Evolutionary conservation across 768 basidiomycete genomes (phyloP).

Genomic region (Russula brevipes): DNA sequence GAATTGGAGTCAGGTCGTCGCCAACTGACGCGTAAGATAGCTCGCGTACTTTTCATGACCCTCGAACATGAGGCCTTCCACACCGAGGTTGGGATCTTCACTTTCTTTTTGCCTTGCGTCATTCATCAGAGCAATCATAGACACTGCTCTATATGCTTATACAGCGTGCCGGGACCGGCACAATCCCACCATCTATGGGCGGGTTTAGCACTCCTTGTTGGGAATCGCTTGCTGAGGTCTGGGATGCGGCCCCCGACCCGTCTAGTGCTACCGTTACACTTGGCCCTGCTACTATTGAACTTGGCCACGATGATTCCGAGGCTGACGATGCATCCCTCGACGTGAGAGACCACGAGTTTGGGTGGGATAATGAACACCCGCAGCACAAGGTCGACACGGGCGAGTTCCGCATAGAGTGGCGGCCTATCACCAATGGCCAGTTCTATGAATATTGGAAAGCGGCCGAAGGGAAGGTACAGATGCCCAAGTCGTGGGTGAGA

Average conservation of each 20-base stretch:
- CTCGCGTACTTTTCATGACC: slow-evolving; percentile 83
- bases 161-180: slow-evolving; percentile 72
- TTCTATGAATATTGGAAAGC: slow-evolving; percentile 62
- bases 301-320: slow-evolving; percentile 86
- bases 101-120: neutral
- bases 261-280: slow-evolving; percentile 45
- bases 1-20: slow-evolving; percentile 51
- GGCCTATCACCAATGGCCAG: slow-evolving; percentile 86
- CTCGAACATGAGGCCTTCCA: slow-evolving; percentile 90
- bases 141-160: slow-evolving; percentile 94
- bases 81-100: slow-evolving; percentile 48
- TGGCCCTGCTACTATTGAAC: slow-evolving; percentile 50
- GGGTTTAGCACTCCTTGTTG: slow-evolving; percentile 74
- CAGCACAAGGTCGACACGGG: slow-evolving; percentile 52
- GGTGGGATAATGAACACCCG: slow-evolving; percentile 95
- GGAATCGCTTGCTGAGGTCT: slow-evolving; percentile 44
- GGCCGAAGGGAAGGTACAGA: slow-evolving; percentile 41
- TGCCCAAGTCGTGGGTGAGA: slow-evolving; percentile 74
- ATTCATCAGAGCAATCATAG: slow-evolving; percentile 28
- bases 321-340: slow-evolving; percentile 45
- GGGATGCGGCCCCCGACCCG: slow-evolving; percentile 46
- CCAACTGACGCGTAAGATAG: slow-evolving; percentile 57
- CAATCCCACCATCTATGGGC: slow-evolving; percentile 69
- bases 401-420: slow-evolving; percentile 73
- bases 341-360: slow-evolving; percentile 61